Conservation (phyloP, 2,329 filamentous ascomycete genomes). For the Clarireedia hainanense region DNA sequence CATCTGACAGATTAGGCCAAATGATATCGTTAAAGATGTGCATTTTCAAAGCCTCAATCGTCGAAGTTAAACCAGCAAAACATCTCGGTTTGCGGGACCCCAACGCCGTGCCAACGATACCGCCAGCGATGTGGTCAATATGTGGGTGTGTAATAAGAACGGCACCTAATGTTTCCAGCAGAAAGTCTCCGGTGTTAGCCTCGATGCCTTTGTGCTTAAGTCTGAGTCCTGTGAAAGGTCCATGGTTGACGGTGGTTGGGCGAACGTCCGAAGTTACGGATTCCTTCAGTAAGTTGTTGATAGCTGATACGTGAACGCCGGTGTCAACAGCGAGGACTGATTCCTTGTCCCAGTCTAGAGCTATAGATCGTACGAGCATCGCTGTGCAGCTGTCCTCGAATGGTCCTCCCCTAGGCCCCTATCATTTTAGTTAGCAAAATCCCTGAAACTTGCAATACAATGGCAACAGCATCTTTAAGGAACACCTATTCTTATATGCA, state of each 20-base stretch:
- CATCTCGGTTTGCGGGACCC: slow-evolving; percentile 76
- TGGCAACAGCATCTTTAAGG: no score
- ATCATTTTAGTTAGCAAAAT: slow-evolving; percentile 8
- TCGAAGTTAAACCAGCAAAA: slow-evolving; percentile 76
- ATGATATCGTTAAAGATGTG: slow-evolving; percentile 98
- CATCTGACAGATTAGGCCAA: slow-evolving; percentile 95
- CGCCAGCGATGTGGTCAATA: background rate
- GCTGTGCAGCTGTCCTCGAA: slow-evolving; percentile 81
- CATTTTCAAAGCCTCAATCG: slow-evolving; percentile 84
- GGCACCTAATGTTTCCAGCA: slow-evolving; percentile 35
- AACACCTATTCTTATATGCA: no score
- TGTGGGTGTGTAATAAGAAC: background rate
- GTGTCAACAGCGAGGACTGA: slow-evolving; percentile 91
- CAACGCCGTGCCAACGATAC: slow-evolving; percentile 80
- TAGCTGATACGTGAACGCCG: slow-evolving; percentile 79
- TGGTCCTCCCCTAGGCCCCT: slow-evolving; percentile 88
- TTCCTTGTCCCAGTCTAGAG: slow-evolving; percentile 70
- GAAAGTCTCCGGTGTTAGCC: slow-evolving; percentile 76
- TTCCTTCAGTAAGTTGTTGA: slow-evolving; percentile 59
- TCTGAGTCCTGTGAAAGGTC: slow-evolving; percentile 74
- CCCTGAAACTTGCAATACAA: no score
- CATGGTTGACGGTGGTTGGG: slow-evolving; percentile 50
- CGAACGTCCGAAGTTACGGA: slow-evolving; percentile 20
- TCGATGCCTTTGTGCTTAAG: slow-evolving; percentile 58
- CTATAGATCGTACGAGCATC: slow-evolving; percentile 75